Evolutionary conservation across 2,329 filamentous ascomycete species (phyloP).

Genomic region (Graphilbum ipis-grandicollis): DNA sequence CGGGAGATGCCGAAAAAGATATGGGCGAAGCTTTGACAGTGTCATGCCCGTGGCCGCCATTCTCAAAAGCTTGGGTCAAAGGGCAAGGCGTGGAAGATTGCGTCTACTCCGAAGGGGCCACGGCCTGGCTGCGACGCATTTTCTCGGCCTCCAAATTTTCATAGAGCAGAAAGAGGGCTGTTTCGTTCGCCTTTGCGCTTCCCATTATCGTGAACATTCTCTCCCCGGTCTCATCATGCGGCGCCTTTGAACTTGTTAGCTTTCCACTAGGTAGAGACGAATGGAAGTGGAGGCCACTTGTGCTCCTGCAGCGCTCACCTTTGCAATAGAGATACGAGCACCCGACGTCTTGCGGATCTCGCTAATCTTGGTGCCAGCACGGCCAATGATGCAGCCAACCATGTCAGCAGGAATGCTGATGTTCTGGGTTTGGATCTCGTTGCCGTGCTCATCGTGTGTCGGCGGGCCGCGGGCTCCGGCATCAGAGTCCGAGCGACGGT

Average conservation of each 20-base stretch:
- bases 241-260: conserved; percentile 33
- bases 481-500: conserved; percentile 71
- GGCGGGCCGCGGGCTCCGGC: conserved; percentile 64
- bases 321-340: conserved; percentile 93
- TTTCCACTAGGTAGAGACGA: too few species aligned
- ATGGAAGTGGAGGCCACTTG: too few species aligned
- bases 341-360: conserved; percentile 96
- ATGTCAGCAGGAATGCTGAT: conserved; percentile 99
- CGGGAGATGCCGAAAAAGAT: background rate
- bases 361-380: conserved; percentile 90
- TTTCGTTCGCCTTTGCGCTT: conserved; percentile 83
- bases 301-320: too few species aligned
- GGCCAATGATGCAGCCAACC: conserved; percentile 98
- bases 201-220: conserved; percentile 99
- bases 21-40: conserved; percentile 3
- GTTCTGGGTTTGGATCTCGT: conserved; percentile 96
- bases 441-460: conserved; percentile 86
- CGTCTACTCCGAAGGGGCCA: conserved; percentile 30
- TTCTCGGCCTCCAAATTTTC: conserved; percentile 99
- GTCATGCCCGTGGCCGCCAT: background rate
- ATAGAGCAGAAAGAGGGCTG: conserved; percentile 87
- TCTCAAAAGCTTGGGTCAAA: background rate
- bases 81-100: background rate
- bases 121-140: conserved; percentile 79
- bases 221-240: conserved; percentile 93